phyloP scores from a whole-genome alignment of 2,329 filamentous ascomycete species.

The Escovopsis sp. region DNA sequence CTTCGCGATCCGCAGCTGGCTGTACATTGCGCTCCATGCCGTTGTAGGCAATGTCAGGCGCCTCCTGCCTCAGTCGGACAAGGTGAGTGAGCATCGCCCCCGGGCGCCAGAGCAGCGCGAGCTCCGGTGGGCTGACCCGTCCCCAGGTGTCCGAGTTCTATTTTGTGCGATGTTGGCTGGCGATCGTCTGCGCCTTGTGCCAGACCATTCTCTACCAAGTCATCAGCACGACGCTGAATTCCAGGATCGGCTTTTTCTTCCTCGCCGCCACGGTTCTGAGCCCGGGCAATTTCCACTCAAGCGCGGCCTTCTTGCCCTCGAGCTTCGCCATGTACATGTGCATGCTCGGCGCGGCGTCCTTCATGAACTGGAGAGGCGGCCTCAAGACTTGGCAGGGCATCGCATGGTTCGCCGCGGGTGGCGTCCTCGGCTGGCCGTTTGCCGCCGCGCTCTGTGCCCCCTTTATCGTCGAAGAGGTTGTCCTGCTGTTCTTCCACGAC shows the following conservation, averaged over 20 bases:
- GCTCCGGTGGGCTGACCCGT: background rate
- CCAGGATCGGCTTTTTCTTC: slow-evolving; percentile 74
- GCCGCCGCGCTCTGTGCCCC: slow-evolving; percentile 68
- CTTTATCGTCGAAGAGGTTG: slow-evolving; percentile 63
- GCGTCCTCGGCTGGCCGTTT: slow-evolving; percentile 89
- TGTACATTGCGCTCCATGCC: slow-evolving; percentile 73
- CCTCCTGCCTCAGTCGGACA: slow-evolving; percentile 45
- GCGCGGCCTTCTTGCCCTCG: slow-evolving; percentile 74
- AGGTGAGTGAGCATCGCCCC: slow-evolving; percentile 23
- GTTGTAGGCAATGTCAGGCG: slow-evolving; percentile 51
- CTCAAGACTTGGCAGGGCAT: slow-evolving; percentile 71
- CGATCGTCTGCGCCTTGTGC: slow-evolving; percentile 61
- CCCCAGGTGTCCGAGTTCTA: slow-evolving; percentile 63
- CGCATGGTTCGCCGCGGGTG: slow-evolving; percentile 78
- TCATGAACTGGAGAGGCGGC: slow-evolving; percentile 77
- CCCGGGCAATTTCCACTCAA: slow-evolving; percentile 88
- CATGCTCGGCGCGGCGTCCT: slow-evolving; percentile 73
- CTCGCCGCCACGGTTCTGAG: slow-evolving; percentile 62
- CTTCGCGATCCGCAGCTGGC: slow-evolving; percentile 90
- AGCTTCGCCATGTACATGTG: slow-evolving; percentile 94
- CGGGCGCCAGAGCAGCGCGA: too few relatives aligned
- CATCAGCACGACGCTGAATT: slow-evolving; percentile 62
- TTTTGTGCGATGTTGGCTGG: slow-evolving; percentile 62
- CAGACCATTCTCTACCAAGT: slow-evolving; percentile 71
- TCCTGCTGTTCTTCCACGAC: slow-evolving; percentile 40